Conservation (phyloP, 2,329 filamentous ascomycete species). For the Fusarium coicis region DNA sequence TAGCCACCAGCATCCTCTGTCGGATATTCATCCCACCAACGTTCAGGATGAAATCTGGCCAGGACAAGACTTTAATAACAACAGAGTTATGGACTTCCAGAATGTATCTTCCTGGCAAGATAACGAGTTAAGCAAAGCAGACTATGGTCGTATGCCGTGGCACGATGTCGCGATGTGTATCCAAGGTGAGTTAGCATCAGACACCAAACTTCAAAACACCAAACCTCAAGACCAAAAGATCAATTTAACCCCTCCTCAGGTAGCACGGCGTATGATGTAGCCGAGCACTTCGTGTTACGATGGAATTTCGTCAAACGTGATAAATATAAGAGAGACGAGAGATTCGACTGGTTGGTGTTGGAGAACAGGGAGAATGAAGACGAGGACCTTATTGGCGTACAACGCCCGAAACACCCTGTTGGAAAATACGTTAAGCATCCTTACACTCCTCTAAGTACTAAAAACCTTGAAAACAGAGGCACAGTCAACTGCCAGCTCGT, state of each 20-base stretch:
- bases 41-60: constrained; percentile 88
- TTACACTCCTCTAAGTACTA: constrained; percentile 73
- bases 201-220: no score
- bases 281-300: constrained; percentile 91
- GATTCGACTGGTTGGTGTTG: constrained; percentile 86
- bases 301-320: constrained; percentile 99
- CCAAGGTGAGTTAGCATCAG: not conserved
- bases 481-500: constrained; percentile 85
- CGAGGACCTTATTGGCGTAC: constrained; percentile 88
- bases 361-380: constrained; percentile 80
- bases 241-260: no score
- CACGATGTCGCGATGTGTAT: constrained; percentile 77
- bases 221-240: no score
- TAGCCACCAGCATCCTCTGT: constrained; percentile 81
- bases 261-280: constrained; percentile 49
- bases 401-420: constrained; percentile 87
- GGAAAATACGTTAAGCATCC: constrained; percentile 90
- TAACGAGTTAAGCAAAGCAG: constrained; percentile 90
- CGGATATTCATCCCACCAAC: constrained; percentile 88
- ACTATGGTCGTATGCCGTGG: constrained; percentile 97
- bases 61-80: constrained; percentile 98
- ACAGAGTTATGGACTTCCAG: constrained; percentile 94
- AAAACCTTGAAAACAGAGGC: constrained; percentile 72
- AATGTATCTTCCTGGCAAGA: constrained; percentile 91
- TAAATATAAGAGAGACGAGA: constrained; percentile 91